These are phyloP conservation scores for Diospyros lotus DNA, from an alignment of 148 eudicot species.

Conservation along the genomic window DNA sequence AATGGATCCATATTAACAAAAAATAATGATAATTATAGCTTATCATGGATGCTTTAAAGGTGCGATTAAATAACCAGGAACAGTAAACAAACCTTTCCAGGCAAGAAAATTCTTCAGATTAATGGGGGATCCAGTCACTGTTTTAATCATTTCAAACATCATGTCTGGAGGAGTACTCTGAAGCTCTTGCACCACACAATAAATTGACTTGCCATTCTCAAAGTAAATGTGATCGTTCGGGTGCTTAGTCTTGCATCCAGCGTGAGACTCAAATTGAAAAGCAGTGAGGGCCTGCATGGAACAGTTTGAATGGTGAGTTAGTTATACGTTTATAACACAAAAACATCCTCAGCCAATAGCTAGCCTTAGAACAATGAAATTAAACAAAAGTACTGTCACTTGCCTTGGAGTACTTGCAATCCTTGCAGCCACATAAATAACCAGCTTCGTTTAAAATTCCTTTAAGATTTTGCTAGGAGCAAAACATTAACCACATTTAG, in stretches of 20 bases:
- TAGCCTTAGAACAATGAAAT: too few species aligned
- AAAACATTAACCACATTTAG: background rate
- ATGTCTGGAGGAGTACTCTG: slow-evolving; percentile 13
- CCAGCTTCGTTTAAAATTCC: slow-evolving; percentile 43
- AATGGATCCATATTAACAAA: too few species aligned
- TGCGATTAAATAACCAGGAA: too few species aligned
- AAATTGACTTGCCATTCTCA: slow-evolving; percentile 55
- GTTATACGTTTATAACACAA: too few species aligned
- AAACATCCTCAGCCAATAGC: too few species aligned
- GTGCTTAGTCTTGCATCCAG: slow-evolving; percentile 52
- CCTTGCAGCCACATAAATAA: slow-evolving; percentile 36
- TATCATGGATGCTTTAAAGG: too few species aligned
- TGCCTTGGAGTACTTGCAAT: slow-evolving; percentile 39
- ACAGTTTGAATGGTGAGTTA: background rate
- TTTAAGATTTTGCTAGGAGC: slow-evolving; percentile 25
- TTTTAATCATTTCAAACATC: too few species aligned
- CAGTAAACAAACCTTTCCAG: too few species aligned
- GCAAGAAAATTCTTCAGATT: too few species aligned
- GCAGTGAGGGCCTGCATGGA: slow-evolving; percentile 28
- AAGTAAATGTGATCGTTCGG: slow-evolving; percentile 58
- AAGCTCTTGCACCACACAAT: slow-evolving; percentile 17
- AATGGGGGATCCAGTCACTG: too few species aligned
- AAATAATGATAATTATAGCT: too few species aligned
- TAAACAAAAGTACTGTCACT: background rate
- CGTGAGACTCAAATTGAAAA: slow-evolving; percentile 56